Conservation (phyloP, 2,329 filamentous ascomycete species). For the Aspergillus cejpii region DNA sequence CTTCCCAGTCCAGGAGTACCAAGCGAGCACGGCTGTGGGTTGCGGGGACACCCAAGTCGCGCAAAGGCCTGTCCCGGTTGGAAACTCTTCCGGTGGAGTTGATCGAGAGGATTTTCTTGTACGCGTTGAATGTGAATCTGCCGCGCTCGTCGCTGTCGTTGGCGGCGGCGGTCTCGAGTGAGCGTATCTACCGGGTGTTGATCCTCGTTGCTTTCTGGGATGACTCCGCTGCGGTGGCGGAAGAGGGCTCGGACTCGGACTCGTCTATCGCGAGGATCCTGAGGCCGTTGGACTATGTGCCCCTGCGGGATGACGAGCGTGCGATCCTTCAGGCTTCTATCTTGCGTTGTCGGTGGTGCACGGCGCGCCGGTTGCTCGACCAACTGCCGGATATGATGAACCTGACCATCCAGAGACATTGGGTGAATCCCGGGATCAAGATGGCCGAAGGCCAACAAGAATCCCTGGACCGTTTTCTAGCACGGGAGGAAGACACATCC, state of each 20-base stretch:
- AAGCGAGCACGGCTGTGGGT: slow-evolving; percentile 13
- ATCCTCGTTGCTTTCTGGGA: slow-evolving; percentile 39
- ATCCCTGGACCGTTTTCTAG: slow-evolving; percentile 18
- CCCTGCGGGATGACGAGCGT: slow-evolving; percentile 24
- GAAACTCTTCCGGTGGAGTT: slow-evolving; percentile 47
- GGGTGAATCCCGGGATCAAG: slow-evolving; percentile 23
- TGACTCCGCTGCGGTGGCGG: slow-evolving; percentile 12
- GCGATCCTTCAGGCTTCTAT: slow-evolving; percentile 31
- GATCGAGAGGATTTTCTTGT: slow-evolving; percentile 49
- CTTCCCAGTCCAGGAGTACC: slow-evolving; percentile 8
- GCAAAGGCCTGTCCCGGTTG: slow-evolving; percentile 28
- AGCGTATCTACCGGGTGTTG: slow-evolving; percentile 37
- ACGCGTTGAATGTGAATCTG: slow-evolving; percentile 42
- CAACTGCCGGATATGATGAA: slow-evolving; percentile 32
- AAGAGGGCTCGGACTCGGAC: slow-evolving; percentile 4
- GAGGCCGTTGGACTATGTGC: slow-evolving; percentile 31
- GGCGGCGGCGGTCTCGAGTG: slow-evolving; percentile 35
- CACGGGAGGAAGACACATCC: slow-evolving; percentile 10
- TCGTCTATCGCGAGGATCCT: slow-evolving; percentile 27
- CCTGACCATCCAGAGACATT: slow-evolving; percentile 30
- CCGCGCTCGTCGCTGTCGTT: slow-evolving; percentile 40
- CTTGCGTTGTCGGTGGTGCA: slow-evolving; percentile 38
- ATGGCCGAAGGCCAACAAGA: slow-evolving; percentile 18
- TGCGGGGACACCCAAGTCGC: slow-evolving; percentile 4
- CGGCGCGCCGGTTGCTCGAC: slow-evolving; percentile 26